These are phyloP conservation scores for Dissophora globulifera DNA, from an alignment of 192 early-diverging fungal genomes.

Conservation along the genomic window DNA sequence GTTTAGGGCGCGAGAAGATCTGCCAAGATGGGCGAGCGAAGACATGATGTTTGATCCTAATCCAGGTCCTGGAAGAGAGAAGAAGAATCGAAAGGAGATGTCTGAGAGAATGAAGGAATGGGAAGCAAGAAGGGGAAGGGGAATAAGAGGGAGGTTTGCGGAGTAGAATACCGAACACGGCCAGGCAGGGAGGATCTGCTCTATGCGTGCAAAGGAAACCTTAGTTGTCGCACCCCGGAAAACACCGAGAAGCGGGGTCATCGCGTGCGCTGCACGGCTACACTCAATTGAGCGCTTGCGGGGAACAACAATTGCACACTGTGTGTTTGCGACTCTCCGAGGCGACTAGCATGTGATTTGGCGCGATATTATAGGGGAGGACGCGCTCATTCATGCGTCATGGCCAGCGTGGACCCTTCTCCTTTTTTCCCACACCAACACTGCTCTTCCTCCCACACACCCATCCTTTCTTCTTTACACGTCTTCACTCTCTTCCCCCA, in stretches of 20 bases:
- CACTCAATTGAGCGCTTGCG: neutral
- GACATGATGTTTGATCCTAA: constrained; percentile 35
- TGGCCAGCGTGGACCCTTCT: no score
- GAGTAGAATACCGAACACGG: neutral
- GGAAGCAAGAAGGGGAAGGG: neutral
- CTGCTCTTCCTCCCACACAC: constrained; percentile 2
- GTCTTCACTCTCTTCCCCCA: neutral
- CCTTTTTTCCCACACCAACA: constrained; percentile 4
- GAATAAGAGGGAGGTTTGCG: neutral
- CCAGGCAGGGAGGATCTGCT: no score
- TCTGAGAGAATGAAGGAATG: neutral
- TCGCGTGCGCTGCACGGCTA: constrained; percentile 11
- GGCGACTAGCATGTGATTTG: constrained; percentile 16
- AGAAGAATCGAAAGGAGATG: neutral
- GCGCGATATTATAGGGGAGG: no score
- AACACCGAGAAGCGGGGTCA: constrained; percentile 37
- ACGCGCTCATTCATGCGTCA: no score
- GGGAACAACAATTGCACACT: no score
- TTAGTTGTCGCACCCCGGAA: neutral
- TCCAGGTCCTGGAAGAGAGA: constrained; percentile 6
- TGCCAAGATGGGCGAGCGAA: constrained; percentile 23
- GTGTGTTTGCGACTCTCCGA: neutral
- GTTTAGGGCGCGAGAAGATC: constrained; percentile 44
- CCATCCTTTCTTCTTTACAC: neutral
- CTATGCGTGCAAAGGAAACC: no score